Percentiles rank a stretch among this genome's conserved stretches.
Evolutionary conservation across 345 rosid species (phyloP).

Genomic region (Linum usitatissimum): DNA sequence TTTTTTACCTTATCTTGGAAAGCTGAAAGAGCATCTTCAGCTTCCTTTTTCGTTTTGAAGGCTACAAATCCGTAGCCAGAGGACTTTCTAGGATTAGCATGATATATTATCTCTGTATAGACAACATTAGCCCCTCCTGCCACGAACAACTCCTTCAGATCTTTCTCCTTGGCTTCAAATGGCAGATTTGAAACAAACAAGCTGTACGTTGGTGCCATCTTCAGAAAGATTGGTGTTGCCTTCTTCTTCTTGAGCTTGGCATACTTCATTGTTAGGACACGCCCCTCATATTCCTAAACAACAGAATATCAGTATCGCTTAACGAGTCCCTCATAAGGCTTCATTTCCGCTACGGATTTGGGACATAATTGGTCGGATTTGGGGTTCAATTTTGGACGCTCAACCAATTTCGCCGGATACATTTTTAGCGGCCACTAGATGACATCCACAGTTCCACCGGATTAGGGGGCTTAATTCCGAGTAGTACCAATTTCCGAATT

Average conservation of each 20-base stretch:
- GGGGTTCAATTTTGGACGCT: too few relatives aligned
- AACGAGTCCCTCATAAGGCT: too few relatives aligned
- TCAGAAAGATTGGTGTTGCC: slow-evolving; percentile 30
- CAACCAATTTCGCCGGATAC: too few relatives aligned
- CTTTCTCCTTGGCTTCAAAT: slow-evolving; percentile 52
- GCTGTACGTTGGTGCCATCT: slow-evolving; percentile 39
- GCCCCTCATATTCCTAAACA: slow-evolving; percentile 61
- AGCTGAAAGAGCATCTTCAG: slow-evolving; percentile 48
- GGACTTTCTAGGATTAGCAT: slow-evolving; percentile 58
- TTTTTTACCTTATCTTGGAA: slow-evolving; percentile 58
- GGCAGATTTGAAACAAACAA: slow-evolving; percentile 63
- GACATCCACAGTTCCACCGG: too few relatives aligned
- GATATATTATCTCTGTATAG: slow-evolving; percentile 58
- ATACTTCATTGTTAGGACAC: slow-evolving; percentile 43
- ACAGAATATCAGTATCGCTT: too few relatives aligned
- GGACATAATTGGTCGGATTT: too few relatives aligned
- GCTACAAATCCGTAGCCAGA: slow-evolving; percentile 81
- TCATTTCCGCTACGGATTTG: too few relatives aligned
- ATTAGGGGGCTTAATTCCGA: too few relatives aligned
- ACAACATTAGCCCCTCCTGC: slow-evolving; percentile 41
- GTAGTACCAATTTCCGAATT: too few relatives aligned
- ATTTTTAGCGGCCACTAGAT: too few relatives aligned
- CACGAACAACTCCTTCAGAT: slow-evolving; percentile 57
- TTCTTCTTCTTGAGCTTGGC: slow-evolving; percentile 51
- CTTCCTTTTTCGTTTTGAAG: slow-evolving; percentile 64